Percentiles rank a stretch among this genome's conserved stretches.
Conservation (phyloP, 2,329 filamentous ascomycete species). For the Neopestalotiopsis sp. region DNA sequence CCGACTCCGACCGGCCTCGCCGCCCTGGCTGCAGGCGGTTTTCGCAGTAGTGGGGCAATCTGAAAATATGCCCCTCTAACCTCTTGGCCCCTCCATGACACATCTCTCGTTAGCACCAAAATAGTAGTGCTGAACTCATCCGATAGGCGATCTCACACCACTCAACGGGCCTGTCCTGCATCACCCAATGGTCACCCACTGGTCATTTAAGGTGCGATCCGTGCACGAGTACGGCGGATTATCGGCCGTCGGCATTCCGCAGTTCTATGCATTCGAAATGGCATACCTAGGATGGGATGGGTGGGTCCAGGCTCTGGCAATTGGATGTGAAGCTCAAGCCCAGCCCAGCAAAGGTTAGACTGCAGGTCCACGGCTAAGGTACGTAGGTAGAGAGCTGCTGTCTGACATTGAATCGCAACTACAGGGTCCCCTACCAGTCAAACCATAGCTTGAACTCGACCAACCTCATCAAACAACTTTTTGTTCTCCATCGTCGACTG, state of each 20-base stretch:
- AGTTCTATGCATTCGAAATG: background rate
- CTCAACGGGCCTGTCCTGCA: constrained; percentile 1
- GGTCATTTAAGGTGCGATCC: constrained; percentile 41
- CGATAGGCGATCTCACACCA: background rate
- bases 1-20: constrained; percentile 10
- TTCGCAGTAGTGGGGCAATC: constrained; percentile 16
- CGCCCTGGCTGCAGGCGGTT: constrained; percentile 5
- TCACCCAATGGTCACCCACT: background rate
- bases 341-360: background rate
- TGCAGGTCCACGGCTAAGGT: no score
- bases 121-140: background rate
- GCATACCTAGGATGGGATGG: background rate
- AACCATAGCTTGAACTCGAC: no score
- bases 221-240: constrained; percentile 28
- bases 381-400: no score
- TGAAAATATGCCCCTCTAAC: background rate
- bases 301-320: background rate
- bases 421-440: no score
- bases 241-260: background rate
- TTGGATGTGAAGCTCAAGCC: background rate
- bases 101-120: constrained; percentile 4
- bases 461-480: no score
- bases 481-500: no score
- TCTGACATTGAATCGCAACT: no score
- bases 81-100: constrained; percentile 18